Evolutionary conservation across 2,329 filamentous ascomycete species (phyloP), one percentile per base, ranked within the genome.

Genomic region (Epichloe typhina): DNA sequence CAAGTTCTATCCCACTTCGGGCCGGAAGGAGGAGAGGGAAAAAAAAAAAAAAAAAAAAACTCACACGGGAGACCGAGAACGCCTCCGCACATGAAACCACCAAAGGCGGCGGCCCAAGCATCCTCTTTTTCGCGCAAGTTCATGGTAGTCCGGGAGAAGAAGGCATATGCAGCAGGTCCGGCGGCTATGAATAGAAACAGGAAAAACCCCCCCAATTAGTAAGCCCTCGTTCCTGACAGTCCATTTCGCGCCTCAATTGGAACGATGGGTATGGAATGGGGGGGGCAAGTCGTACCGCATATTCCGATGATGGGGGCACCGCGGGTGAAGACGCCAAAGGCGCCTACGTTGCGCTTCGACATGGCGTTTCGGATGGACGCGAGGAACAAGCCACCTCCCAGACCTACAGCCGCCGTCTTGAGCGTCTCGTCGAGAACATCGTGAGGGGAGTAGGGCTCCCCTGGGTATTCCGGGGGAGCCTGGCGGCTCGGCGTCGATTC

Each of bases 91-190:
- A 86, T 72, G 68, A 93, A 88, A 50, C 88, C 88, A 57, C 83
- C 88, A 54, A 89, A 72, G 40, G 80, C 78, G 51, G 82, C 73
- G 67, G 90, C 93, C 71, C 78, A 84, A 57, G 75, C 72, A 65
- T 95, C 90, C 53, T 95, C 80, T 72, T 85, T 88, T 69, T 89
- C 77, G 62, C 89, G 83, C 57, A 96, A 73, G 71, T 96, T 96
- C 67, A 88, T 87, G 44, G 84, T 76, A 47, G 87, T 85, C 59
- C 77, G 78, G 60, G 79, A 83, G 59, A 83, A 76, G 73, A 96
- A 95, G 61, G 80, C 77, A 69, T 88, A 95, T 54, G 83, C 77
- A 61, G 80, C 82, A 62, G 86, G 86, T 67, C 61, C 64, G 49
- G 65, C 64, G 56, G 66, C 72, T 71, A 81, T 80, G 54, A 78